These are phyloP conservation scores for Emmonsiellopsis sp. DNA, from an alignment of 2,329 filamentous ascomycete species.

Conservation along the genomic window DNA sequence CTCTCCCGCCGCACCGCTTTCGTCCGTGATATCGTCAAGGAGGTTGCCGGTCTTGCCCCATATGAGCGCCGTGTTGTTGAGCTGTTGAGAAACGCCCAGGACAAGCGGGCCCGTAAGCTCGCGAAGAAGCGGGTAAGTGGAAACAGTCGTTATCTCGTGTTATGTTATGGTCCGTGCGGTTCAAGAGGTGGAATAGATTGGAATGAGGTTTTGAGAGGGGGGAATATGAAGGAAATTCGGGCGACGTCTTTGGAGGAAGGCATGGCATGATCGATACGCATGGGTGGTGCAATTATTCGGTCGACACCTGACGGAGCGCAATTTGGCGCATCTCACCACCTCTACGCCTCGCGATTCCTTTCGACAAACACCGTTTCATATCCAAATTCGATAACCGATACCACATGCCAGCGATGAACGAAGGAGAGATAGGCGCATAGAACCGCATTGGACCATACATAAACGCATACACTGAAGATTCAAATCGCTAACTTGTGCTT, in stretches of 20 bases:
- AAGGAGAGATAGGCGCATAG: background rate
- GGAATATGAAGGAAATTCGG: too few species aligned
- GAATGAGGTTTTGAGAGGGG: too few species aligned
- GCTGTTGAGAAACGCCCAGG: constrained; percentile 97
- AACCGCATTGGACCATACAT: background rate
- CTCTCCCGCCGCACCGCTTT: constrained; percentile 95
- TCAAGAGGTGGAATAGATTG: background rate
- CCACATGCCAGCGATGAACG: background rate
- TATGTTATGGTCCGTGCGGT: constrained; percentile 1
- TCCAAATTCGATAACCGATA: too few species aligned
- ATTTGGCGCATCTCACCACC: too few species aligned
- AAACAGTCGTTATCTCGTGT: constrained; percentile 4
- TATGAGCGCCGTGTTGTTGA: constrained; percentile 99
- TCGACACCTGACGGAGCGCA: too few species aligned
- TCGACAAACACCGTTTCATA: too few species aligned
- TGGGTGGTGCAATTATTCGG: too few species aligned
- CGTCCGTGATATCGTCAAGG: constrained; percentile 94
- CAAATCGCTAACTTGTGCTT: background rate
- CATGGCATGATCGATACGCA: too few species aligned
- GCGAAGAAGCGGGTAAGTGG: constrained; percentile 91
- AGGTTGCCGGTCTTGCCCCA: constrained; percentile 88
- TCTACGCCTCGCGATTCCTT: too few species aligned
- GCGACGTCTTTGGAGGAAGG: too few species aligned
- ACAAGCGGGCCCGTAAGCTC: constrained; percentile 98
- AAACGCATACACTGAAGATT: background rate